A percentile compares a stretch with the other conserved stretches of the same genome.
Evolutionary conservation across 495 filamentous ascomycete genomes (phyloP).

Genomic region (Neurospora africana): DNA sequence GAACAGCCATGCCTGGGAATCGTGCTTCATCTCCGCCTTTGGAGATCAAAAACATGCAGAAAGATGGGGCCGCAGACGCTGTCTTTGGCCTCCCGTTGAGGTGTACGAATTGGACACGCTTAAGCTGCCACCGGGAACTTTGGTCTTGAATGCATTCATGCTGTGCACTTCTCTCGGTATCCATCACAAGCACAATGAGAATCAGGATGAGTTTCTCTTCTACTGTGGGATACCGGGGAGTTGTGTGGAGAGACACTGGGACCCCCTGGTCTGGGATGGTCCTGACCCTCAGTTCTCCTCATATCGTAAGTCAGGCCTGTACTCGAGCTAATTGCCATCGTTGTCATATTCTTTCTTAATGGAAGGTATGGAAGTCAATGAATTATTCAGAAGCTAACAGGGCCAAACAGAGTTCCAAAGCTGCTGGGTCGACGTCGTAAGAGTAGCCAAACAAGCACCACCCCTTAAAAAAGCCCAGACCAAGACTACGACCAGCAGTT

Average conservation of each 20-base stretch:
- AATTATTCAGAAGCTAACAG: not conserved
- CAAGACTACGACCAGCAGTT: too few relatives aligned
- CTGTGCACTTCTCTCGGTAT: not conserved
- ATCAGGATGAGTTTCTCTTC: not conserved
- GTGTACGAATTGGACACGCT: not conserved
- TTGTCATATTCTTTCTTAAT: too few relatives aligned
- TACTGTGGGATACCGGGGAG: not conserved
- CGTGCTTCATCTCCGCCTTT: not conserved
- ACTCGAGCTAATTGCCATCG: not conserved
- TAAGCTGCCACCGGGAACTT: not conserved
- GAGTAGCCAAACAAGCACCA: not conserved
- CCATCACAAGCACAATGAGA: accelerated
- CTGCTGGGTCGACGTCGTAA: not conserved
- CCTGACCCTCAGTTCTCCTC: not conserved
- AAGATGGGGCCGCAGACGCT: not conserved
- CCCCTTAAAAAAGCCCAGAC: not conserved
- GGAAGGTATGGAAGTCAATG: too few relatives aligned
- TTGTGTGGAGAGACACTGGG: not conserved
- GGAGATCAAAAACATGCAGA: not conserved
- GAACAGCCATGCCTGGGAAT: not conserved
- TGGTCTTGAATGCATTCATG: not conserved
- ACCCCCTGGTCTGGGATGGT: not conserved
- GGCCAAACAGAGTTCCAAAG: not conserved
- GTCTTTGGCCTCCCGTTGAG: accelerated
- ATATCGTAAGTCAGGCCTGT: not conserved